Conservation (phyloP, 306 rosid genomes). For the Morella rubra region DNA sequence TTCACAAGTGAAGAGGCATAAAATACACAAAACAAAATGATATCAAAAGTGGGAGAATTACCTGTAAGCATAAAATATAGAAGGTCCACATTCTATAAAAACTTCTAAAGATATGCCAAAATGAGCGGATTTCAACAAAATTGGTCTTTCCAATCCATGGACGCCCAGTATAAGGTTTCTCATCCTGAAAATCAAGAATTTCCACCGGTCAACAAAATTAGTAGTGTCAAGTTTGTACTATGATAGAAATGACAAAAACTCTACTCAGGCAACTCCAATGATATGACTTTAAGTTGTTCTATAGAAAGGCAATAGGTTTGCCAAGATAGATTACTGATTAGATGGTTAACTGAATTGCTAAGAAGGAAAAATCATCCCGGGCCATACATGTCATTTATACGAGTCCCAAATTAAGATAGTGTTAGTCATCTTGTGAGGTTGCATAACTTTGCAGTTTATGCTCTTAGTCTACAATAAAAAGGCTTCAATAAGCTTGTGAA, state of each 20-base stretch:
- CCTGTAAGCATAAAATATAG: constrained; percentile 86
- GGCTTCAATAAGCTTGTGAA: neutral
- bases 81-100: constrained; percentile 99
- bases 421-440: neutral
- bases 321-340: neutral
- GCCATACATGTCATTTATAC: neutral
- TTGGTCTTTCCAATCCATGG: constrained; percentile 82
- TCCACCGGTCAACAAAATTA: neutral
- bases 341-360: neutral
- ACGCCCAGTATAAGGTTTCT: constrained; percentile 21
- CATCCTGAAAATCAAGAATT: constrained; percentile 49
- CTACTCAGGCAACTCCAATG: neutral
- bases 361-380: neutral
- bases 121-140: constrained; percentile 92
- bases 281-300: neutral
- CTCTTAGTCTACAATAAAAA: neutral
- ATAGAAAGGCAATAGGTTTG: neutral
- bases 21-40: constrained; percentile 20
- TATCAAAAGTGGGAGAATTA: constrained; percentile 26
- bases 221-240: neutral
- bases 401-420: neutral
- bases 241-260: neutral
- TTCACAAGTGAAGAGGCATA: constrained; percentile 21
- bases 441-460: neutral
- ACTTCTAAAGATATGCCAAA: constrained; percentile 91